Conservation (phyloP, 345 rosid genomes). For the Microcos paniculata region DNA sequence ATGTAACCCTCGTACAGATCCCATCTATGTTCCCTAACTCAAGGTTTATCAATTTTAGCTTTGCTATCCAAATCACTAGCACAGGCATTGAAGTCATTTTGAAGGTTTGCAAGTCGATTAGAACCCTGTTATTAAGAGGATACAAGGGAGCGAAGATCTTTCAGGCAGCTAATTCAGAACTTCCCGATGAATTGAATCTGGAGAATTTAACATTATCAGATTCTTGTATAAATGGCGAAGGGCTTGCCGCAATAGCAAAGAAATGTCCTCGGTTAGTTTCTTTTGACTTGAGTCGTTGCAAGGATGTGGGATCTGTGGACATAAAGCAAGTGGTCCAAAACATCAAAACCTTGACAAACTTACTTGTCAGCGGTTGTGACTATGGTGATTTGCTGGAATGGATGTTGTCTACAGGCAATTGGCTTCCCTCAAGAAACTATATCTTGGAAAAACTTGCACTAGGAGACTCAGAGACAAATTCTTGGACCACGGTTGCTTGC, state of each 20-base stretch:
- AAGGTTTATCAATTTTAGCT: no score
- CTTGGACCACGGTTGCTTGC: no score
- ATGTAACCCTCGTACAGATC: neutral
- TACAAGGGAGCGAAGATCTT: neutral
- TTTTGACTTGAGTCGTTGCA: no score
- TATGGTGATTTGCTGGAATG: rapidly evolving
- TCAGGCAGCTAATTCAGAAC: neutral
- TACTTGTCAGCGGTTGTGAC: rapidly evolving
- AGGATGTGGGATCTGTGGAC: no score
- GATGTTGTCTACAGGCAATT: no score
- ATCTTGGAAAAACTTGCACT: no score
- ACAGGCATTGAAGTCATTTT: neutral
- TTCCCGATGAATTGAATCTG: neutral
- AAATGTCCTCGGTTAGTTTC: no score
- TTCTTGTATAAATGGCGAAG: neutral
- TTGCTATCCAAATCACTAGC: neutral
- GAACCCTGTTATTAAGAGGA: neutral
- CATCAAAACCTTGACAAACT: neutral
- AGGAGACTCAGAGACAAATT: no score
- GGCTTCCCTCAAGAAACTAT: no score
- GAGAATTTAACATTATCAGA: neutral
- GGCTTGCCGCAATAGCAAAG: no score
- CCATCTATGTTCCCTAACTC: neutral
- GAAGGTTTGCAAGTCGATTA: neutral
- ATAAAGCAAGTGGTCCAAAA: neutral